phyloP scores from a whole-genome alignment of 331 rosid species.

The Spiraea crenata region DNA sequence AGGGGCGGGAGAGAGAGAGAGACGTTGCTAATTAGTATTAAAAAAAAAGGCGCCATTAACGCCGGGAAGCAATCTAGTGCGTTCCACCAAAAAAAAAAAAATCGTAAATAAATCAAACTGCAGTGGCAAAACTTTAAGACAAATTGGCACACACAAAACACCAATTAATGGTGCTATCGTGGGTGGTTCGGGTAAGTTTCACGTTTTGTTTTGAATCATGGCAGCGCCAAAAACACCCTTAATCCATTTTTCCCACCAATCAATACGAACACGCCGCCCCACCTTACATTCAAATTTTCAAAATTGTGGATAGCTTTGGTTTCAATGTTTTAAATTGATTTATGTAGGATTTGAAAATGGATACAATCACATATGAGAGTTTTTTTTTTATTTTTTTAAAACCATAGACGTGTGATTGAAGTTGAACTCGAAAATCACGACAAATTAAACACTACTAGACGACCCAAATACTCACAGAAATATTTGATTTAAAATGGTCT shows the following conservation, averaged over 20 bases:
- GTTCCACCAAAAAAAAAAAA: neutral
- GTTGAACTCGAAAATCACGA: too few species aligned
- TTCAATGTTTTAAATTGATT: too few species aligned
- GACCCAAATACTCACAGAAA: too few species aligned
- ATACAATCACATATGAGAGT: too few species aligned
- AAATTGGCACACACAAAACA: neutral
- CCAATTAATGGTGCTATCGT: slow-evolving; percentile 34
- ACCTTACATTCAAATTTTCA: neutral
- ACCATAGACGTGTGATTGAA: too few species aligned
- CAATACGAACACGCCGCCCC: neutral
- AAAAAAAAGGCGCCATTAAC: slow-evolving; percentile 42
- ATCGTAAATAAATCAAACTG: slow-evolving; percentile 29
- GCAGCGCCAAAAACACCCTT: slow-evolving; percentile 36
- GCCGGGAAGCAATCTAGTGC: slow-evolving; percentile 29
- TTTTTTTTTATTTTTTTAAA: too few species aligned
- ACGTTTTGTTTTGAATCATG: slow-evolving; percentile 32
- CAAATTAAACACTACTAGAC: too few species aligned
- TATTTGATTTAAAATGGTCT: too few species aligned
- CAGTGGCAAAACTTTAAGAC: neutral
- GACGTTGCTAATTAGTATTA: slow-evolving; percentile 21
- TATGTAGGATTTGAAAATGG: too few species aligned
- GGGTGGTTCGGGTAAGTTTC: slow-evolving; percentile 13
- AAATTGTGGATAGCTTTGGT: neutral
- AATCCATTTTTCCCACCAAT: neutral
- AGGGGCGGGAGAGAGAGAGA: slow-evolving; percentile 30